phyloP scores from a whole-genome alignment of 768 basidiomycete genomes.

The Suillus fuscotomentosus region DNA sequence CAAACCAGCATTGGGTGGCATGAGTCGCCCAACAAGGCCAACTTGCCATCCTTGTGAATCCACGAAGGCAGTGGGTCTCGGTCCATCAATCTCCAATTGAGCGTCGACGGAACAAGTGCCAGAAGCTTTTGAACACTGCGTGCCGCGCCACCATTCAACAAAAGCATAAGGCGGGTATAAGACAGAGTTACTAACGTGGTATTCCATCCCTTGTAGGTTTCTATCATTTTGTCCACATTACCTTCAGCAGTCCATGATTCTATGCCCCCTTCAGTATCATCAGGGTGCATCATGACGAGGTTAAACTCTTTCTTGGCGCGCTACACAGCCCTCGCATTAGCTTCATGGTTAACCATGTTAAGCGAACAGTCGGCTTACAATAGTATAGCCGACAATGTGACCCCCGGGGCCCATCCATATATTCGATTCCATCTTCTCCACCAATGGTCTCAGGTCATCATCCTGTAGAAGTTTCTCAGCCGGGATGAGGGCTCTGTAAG shows the following conservation, averaged over 20 bases:
- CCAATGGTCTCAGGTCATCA: conserved; percentile 48
- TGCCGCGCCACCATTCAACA: conserved; percentile 6
- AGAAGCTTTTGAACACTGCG: conserved; percentile 45
- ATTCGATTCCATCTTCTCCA: conserved; percentile 52
- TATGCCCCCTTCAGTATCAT: conserved; percentile 23
- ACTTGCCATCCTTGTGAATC: conserved; percentile 44
- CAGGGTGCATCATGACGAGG: conserved; percentile 45
- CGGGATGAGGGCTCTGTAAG: conserved; percentile 56
- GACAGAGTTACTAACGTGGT: conserved; percentile 36
- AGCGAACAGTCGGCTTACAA: conserved; percentile 30
- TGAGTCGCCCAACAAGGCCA: conserved; percentile 52
- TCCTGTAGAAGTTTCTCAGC: conserved; percentile 45
- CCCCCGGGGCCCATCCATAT: conserved; percentile 59
- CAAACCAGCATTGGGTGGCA: conserved; percentile 55
- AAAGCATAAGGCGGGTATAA: background rate
- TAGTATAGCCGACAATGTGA: conserved; percentile 46
- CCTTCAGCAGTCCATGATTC: conserved; percentile 47
- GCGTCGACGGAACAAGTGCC: conserved; percentile 39
- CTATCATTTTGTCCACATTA: conserved; percentile 44
- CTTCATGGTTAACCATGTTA: background rate
- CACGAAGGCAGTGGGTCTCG: conserved; percentile 47
- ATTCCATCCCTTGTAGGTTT: conserved; percentile 47
- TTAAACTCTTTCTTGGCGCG: conserved; percentile 43
- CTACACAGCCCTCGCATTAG: conserved; percentile 9
- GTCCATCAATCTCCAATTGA: conserved; percentile 50